Conservation (phyloP, 805 yeast genomes). For the Clavispora fructus region DNA sequence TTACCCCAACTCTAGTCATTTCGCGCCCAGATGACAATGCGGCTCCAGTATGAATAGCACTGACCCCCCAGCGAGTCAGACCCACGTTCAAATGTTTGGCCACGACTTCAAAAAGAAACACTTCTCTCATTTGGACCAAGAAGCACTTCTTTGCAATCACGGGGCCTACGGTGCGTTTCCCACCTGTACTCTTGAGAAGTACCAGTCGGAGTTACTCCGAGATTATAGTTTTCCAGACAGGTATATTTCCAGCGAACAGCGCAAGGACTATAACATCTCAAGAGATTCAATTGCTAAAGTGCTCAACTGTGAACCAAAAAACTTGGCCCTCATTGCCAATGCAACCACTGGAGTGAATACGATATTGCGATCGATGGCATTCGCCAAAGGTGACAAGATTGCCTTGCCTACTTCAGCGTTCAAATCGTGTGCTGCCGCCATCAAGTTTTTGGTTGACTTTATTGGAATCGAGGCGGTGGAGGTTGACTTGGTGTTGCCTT, state of each 20-base stretch:
- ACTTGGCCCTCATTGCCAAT: neutral
- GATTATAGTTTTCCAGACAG: neutral
- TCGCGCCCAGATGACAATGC: no score
- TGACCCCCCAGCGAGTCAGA: no score
- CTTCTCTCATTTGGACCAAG: neutral
- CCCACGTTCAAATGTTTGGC: neutral
- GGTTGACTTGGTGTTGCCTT: neutral
- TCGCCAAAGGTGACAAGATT: neutral
- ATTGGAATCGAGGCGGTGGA: neutral
- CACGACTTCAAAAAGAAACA: neutral
- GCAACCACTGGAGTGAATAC: neutral
- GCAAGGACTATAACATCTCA: neutral
- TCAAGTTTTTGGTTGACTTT: neutral
- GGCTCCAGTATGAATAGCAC: no score
- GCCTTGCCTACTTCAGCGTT: neutral
- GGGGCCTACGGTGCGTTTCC: constrained; percentile 1
- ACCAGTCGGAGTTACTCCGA: neutral
- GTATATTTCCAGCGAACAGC: neutral
- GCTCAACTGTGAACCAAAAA: neutral
- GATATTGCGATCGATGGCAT: neutral
- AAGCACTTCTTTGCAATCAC: neutral
- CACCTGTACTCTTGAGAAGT: neutral
- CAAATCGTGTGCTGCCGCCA: neutral
- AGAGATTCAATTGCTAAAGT: neutral
- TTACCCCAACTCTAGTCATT: no score